phyloP scores from a whole-genome alignment of 1,284 basidiomycete species.

The Ganoderma boninense region DNA sequence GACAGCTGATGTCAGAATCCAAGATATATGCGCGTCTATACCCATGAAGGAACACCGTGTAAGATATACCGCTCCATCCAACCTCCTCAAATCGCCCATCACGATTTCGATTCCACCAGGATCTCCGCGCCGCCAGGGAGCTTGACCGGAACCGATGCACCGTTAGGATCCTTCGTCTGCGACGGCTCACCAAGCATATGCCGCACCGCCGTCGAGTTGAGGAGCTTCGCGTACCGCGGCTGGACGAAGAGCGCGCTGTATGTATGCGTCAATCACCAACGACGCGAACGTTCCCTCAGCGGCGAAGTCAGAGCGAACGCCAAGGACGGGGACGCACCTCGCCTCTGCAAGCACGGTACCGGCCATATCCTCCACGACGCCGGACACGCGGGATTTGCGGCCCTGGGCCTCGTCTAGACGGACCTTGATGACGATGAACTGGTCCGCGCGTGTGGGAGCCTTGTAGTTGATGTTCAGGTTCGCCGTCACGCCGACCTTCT shows the following conservation, averaged over 20 bases:
- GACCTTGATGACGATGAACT: slow-evolving; percentile 81
- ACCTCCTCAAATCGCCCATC: not conserved
- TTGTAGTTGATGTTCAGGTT: slow-evolving; percentile 79
- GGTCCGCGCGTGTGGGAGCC: slow-evolving; percentile 86
- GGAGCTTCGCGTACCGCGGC: slow-evolving; percentile 66
- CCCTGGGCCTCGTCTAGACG: slow-evolving; percentile 72
- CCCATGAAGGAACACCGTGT: not conserved
- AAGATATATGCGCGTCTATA: slow-evolving; percentile 2
- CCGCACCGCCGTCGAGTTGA: slow-evolving; percentile 47
- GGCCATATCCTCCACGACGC: slow-evolving; percentile 77
- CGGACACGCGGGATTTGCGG: slow-evolving; percentile 80
- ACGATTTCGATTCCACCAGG: slow-evolving; percentile 24
- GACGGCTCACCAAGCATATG: slow-evolving; percentile 42
- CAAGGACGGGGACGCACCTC: slow-evolving; percentile 54
- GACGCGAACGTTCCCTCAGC: not conserved
- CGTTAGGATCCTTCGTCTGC: slow-evolving; percentile 34
- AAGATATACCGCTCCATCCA: not conserved
- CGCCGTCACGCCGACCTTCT: slow-evolving; percentile 94
- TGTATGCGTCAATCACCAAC: not conserved
- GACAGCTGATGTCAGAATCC: not conserved
- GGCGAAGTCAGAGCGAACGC: not conserved
- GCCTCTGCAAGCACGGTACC: slow-evolving; percentile 87
- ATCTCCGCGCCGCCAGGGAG: slow-evolving; percentile 32
- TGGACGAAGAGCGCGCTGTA: slow-evolving; percentile 67
- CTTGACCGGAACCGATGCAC: slow-evolving; percentile 36